Evolutionary conservation across 179 eudicot species (phyloP).

Genomic region (Carnegiea gigantea): DNA sequence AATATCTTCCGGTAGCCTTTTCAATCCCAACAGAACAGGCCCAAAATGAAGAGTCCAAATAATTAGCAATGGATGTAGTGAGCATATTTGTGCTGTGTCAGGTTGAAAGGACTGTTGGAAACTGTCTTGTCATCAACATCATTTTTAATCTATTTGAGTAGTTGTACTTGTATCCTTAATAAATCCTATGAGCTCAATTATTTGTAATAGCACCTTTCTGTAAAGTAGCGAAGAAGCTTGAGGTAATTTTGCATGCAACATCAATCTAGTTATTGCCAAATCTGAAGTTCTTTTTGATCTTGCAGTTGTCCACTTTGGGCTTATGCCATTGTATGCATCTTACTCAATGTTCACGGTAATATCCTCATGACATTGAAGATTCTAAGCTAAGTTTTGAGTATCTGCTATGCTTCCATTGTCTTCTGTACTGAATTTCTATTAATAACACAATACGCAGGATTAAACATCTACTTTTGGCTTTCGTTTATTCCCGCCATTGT

Average conservation of each 20-base stretch:
- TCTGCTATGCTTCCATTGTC: background rate
- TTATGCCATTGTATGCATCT: conserved; percentile 52
- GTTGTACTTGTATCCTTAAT: background rate
- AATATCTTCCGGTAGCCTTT: no score
- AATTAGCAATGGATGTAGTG: no score
- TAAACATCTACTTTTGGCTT: conserved; percentile 54
- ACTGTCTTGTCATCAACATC: background rate
- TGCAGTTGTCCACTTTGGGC: conserved; percentile 61
- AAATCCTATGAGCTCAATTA: background rate
- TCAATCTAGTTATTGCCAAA: background rate
- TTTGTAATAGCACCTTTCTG: background rate
- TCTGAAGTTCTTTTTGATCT: conserved; percentile 15
- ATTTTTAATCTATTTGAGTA: background rate
- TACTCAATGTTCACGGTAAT: conserved; percentile 48
- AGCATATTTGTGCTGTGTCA: background rate
- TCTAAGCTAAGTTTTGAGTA: background rate
- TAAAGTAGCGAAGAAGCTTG: background rate
- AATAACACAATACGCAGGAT: conserved; percentile 33
- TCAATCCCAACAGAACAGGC: no score
- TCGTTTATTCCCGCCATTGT: conserved; percentile 52
- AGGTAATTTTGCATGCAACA: background rate
- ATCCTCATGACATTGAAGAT: background rate
- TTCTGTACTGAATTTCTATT: background rate
- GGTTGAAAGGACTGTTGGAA: background rate
- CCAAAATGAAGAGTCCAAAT: no score